Evolutionary conservation across 805 yeast genomes (phyloP), one percentile per base, ranked within the genome.

Genomic region (Candida saitoana): DNA sequence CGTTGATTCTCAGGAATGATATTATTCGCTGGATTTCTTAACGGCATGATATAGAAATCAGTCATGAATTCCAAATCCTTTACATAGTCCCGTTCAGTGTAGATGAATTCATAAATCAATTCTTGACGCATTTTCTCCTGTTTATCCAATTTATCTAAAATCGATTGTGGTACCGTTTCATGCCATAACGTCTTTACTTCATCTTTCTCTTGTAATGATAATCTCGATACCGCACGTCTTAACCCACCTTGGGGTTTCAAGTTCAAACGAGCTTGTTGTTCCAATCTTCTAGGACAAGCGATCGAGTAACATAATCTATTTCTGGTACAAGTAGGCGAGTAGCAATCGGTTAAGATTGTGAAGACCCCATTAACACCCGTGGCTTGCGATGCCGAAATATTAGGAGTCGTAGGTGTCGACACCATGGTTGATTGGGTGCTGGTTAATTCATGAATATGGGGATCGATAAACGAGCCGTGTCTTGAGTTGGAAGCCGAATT

Each of bases 311-410:
- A 93, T 31, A 91, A 68, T 25, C 79, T 72, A 54, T 87, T 95
- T 39, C 95, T 72, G 4, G 96, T 82, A 65, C 99, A 93, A 0
- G 99, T 93, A 25, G 99, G 96, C 0, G 97, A 89, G 57, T 93
- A 93, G 65, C 99, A 93, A 56, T 90, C 96, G 0, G 97, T 87
- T 47, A 93, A 69, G 34, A 91, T 68, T 1, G 96, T 91, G 56
- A 91, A 93, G 3, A 93, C 96, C 51, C 99, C 99, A 60, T 87
- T 87, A 8, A 88, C 89, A 0, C 71, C 69, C 4, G 67, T 60
- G 40, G 49, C 56, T 27, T 49, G 50, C 14, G 60, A 43, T 12
- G 48, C 45, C 19, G 43, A 44, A 33, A 25, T 43, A 49, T 31
- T 39, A 41, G 32, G 11, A 5, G 32, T 5, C 11, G n/a, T 5